These are phyloP conservation scores for Trichosanthes cucumerina DNA, from an alignment of 306 rosid species.

Conservation along the genomic window DNA sequence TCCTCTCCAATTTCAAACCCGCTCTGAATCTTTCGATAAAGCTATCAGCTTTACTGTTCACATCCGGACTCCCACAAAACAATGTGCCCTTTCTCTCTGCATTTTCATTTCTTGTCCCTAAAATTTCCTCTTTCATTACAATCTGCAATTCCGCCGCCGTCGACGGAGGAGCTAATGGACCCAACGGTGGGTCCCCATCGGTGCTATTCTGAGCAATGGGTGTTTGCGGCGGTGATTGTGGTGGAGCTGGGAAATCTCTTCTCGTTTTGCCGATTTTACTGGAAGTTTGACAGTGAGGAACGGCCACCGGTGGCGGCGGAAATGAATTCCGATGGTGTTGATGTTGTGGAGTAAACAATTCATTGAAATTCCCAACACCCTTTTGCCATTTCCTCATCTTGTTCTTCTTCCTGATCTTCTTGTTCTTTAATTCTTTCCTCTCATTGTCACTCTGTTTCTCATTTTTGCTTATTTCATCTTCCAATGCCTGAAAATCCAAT, in stretches of 20 bases:
- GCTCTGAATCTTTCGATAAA: slow-evolving; percentile 69
- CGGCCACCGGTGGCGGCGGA: slow-evolving; percentile 22
- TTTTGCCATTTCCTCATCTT: slow-evolving; percentile 49
- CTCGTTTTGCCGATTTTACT: slow-evolving; percentile 36
- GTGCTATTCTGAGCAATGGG: slow-evolving; percentile 1
- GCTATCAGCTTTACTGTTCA: slow-evolving; percentile 66
- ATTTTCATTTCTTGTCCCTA: slow-evolving; percentile 32
- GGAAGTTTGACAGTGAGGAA: slow-evolving; percentile 29
- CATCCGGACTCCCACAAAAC: slow-evolving; percentile 64
- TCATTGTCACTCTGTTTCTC: slow-evolving; percentile 36
- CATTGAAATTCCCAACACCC: slow-evolving; percentile 42
- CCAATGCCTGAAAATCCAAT: slow-evolving; percentile 8
- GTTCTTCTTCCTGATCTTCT: slow-evolving; percentile 50
- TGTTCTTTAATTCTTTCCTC: slow-evolving; percentile 46
- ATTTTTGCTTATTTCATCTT: slow-evolving; percentile 20
- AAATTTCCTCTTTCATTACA: slow-evolving; percentile 49
- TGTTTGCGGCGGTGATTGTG: neutral
- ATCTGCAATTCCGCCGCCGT: slow-evolving; percentile 39
- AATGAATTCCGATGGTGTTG: slow-evolving; percentile 3
- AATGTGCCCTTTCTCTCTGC: slow-evolving; percentile 2
- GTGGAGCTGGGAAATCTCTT: slow-evolving; percentile 3
- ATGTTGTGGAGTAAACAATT: slow-evolving; percentile 20
- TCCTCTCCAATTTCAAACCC: slow-evolving; percentile 56
- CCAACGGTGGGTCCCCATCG: slow-evolving; percentile 43
- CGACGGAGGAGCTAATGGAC: slow-evolving; percentile 48